Evolutionary conservation across 2,329 filamentous ascomycete species (phyloP), one percentile per base, ranked within the genome.

Genomic region (Apiospora aurea): DNA sequence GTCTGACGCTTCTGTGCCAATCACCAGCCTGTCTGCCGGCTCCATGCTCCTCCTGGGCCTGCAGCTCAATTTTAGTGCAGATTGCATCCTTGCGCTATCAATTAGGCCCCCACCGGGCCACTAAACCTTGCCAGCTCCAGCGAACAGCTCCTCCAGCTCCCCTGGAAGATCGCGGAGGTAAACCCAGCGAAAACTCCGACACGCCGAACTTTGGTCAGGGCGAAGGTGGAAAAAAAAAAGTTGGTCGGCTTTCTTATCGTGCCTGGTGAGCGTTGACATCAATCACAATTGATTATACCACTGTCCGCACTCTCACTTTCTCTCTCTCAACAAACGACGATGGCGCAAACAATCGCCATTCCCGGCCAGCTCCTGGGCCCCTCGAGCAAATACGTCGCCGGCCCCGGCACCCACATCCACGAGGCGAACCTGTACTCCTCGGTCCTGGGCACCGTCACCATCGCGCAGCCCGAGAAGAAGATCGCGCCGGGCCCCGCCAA

Each of bases 371-470:
- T 91, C 66, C 89, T 99, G 53, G 95, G 93, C 43, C 84, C 92
- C 24, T 83, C 87, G 24, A 85, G 88, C 71, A 89, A 90, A 75
- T 95, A 92, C 82, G 83, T 87, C 53, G 88, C 94, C 41, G 96
- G 96, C 18, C 86, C 93, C 14, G 96, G 96, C 75, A 97, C 95
- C 0, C 94, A 98, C 82, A 87, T 97, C 75, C 88, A 94, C 83
- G 87, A 92, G 75, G 87, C 90, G 74, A 89, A 91, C 72, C 89
- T 98, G 76, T 93, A 93, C 81, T 92, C 95, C 73, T 97, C 95
- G 26, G 91, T 98, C 74, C 89, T 95, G 69, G 96, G 95, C 67
- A 88, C 88, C 53, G 89, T 96, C 74, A 82, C 86, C 72, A 83
- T 92, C 72, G 83, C 85, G 41, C 83, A 86, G 69, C 83, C 86